Conservation (phyloP, 805 yeast species). For the Barnettozyma populi region DNA sequence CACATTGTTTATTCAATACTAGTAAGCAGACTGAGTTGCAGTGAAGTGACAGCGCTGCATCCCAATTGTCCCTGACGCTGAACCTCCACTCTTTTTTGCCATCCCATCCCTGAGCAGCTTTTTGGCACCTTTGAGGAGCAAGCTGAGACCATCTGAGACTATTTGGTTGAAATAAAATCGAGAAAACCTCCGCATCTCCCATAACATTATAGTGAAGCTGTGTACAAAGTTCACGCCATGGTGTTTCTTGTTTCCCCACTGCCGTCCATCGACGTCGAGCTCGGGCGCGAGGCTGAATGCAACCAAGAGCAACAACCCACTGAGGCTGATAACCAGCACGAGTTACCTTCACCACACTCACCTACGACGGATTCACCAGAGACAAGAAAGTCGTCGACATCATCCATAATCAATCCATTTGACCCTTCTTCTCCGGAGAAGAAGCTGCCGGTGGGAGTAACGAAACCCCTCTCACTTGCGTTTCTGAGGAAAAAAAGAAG, state of each 20-base stretch:
- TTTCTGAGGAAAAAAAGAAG: slow-evolving; percentile 20
- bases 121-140: not conserved
- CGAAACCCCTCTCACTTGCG: slow-evolving; percentile 16
- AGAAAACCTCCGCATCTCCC: not conserved
- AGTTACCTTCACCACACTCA: not conserved
- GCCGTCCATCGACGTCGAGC: not conserved
- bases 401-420: slow-evolving; percentile 5
- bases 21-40: not conserved
- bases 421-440: slow-evolving; percentile 1
- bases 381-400: slow-evolving; percentile 3
- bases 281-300: not conserved
- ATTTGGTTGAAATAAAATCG: not conserved
- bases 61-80: too few species aligned
- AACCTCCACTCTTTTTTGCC: not conserved
- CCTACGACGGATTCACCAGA: not conserved
- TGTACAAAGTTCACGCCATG: not conserved
- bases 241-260: not conserved
- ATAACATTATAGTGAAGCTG: not conserved
- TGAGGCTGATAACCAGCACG: not conserved
- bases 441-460: not conserved
- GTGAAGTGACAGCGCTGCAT: not conserved
- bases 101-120: not conserved
- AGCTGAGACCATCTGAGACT: not conserved
- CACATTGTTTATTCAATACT: not conserved
- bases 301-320: not conserved